phyloP scores from a whole-genome alignment of 208 protist genomes.

The Crithidia mellificae region DNA sequence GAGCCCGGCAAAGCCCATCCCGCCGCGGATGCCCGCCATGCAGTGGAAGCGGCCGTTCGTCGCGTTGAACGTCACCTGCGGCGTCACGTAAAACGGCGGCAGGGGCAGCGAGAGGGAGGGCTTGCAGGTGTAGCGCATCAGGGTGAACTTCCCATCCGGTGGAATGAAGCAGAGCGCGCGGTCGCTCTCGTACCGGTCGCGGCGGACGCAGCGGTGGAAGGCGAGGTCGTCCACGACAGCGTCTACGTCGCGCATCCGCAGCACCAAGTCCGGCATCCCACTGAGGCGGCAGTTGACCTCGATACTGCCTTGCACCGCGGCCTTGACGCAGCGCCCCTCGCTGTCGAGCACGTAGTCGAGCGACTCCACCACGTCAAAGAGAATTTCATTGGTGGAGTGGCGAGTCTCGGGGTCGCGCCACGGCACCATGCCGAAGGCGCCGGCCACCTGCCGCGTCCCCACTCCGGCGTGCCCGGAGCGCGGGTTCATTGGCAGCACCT shows the following conservation, averaged over 20 bases:
- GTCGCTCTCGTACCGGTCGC: constrained; percentile 72
- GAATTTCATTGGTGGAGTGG: constrained; percentile 89
- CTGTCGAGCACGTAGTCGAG: constrained; percentile 84
- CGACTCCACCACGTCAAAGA: constrained; percentile 91
- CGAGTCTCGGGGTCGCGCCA: constrained; percentile 80
- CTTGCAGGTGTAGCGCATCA: constrained; percentile 84
- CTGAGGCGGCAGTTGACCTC: constrained; percentile 85
- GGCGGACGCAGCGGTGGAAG: constrained; percentile 89
- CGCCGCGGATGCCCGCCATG: constrained; percentile 74
- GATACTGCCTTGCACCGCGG: constrained; percentile 70
- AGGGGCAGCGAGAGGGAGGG: constrained; percentile 32
- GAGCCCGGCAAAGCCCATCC: constrained; percentile 27
- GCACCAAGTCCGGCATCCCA: constrained; percentile 88
- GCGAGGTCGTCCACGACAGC: constrained; percentile 72
- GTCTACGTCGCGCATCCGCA: constrained; percentile 68
- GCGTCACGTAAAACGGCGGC: constrained; percentile 88
- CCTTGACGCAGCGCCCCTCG: constrained; percentile 65
- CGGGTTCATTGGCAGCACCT: constrained; percentile 20
- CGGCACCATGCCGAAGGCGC: constrained; percentile 39
- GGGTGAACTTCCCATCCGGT: constrained; percentile 88
- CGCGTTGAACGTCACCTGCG: constrained; percentile 79
- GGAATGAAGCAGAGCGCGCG: constrained; percentile 85
- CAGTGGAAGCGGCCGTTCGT: constrained; percentile 82
- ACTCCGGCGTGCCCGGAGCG: constrained; percentile 26
- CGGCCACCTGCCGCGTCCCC: constrained; percentile 17